A percentile compares a stretch with the other conserved stretches of the same genome.
These are phyloP conservation scores for Fusarium anguioides DNA, from an alignment of 2,329 filamentous ascomycete genomes.

Conservation along the genomic window DNA sequence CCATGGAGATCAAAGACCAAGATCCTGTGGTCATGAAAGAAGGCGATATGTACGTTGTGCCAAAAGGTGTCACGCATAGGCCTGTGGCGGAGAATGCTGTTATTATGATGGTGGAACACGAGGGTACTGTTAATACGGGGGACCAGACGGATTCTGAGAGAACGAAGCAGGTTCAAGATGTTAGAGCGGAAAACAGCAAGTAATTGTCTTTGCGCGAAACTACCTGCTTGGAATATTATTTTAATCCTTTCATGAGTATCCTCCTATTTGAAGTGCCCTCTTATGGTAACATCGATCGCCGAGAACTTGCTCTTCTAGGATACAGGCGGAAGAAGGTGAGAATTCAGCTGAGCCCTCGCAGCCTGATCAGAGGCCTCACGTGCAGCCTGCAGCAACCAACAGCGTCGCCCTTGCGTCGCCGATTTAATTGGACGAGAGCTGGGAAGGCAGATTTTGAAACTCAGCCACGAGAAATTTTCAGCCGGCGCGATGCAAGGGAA, in stretches of 20 bases:
- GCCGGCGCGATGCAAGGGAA: too few species aligned
- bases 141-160: conserved; percentile 42
- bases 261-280: too few species aligned
- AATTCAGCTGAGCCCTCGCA: not conserved
- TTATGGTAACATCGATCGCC: too few species aligned
- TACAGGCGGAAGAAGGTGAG: accelerated
- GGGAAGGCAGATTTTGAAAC: not conserved
- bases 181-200: not conserved
- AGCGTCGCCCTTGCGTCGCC: not conserved
- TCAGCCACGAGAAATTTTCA: too few species aligned
- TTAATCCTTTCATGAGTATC: not conserved
- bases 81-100: conserved; percentile 51
- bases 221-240: too few species aligned
- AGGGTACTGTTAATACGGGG: conserved; percentile 47
- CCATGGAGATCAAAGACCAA: conserved; percentile 48
- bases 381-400: not conserved
- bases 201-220: too few species aligned
- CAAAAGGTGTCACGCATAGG: conserved; percentile 51
- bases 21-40: conserved; percentile 45
- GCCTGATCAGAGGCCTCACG: not conserved
- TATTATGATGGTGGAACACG: conserved; percentile 54
- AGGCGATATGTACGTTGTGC: conserved; percentile 52
- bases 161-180: conserved; percentile 40
- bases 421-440: not conserved
- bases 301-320: too few species aligned